Evolutionary conservation across 257 asterid genomes (phyloP), one percentile per base, ranked within the genome.

Genomic region (Plantago ovata): DNA sequence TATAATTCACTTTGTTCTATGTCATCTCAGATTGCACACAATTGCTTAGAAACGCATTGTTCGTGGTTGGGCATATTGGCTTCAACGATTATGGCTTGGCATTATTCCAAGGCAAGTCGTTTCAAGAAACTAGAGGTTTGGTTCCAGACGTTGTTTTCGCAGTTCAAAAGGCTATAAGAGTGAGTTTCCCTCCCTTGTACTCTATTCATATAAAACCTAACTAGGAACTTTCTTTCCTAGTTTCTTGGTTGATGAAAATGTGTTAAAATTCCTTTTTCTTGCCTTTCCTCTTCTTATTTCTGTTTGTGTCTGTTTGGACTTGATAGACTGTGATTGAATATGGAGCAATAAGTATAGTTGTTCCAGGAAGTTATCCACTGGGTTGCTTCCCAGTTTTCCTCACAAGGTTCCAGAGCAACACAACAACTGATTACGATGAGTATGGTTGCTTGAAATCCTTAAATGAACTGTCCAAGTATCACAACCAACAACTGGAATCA

Each of bases 51-150:
- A 50, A 20, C 13, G 49, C 77, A 12, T 63, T 72, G 3, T 66
- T 75, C 63, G 0, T 75, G 9, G 70, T 71, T 6, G 72, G 69
- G 16, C 69, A 66, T 38, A 61, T 72, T 13, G 77, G 77, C 13
- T 15, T 53, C 12, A 56, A 55, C 32, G 77, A 71, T 7, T 57
- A 55, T 39, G 45, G 15, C 13, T 14, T 8, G 51, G 69, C 62
- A 45, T 50, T 71, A 10, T 2, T 16, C 9, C 63, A 61, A 66
- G 72, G 69, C 60, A 66, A 56, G 19, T 10, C 62, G 2, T 9
- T 72, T 2, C 57, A 66, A 7, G 66, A 66, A 24, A 8, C 63
- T 16, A 57, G 13, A 51, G 36, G 9, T 7, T 32, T 72, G 46
- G 59, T 66, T 36, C 44, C 65, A 0, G 58, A 54, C 16, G 61